Evolutionary conservation across 495 filamentous ascomycete species (phyloP), one percentile per base, ranked within the genome.

Genomic region (Letharia lupina): DNA sequence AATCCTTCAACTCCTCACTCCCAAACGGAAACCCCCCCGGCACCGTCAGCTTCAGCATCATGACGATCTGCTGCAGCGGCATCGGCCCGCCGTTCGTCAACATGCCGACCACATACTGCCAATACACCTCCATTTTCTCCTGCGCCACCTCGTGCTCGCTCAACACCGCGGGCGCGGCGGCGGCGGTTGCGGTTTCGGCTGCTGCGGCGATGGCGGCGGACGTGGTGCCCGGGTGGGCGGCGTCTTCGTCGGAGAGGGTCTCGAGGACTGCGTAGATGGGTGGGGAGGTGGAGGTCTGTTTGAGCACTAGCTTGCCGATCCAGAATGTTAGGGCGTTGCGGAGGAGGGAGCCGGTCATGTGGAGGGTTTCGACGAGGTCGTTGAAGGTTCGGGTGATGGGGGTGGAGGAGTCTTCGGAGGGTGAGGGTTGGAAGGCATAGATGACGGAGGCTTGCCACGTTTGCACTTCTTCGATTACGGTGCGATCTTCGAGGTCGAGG

Each of bases 41-140:
- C 40, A 98, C 87, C 39, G 91, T 81, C 81, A 98, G 89, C 74
- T 88, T 89, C 80, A 98, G 79, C 90, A 98, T 96, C 88, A 93
- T 93, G 7, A 86, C 81, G 66, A 98, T 93, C 76, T 90, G 85
- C 71, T 83, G 82, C 67, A 91, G 72, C 58, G 88, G 84, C 89
- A 96, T 95, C 40, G 86, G 77, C 9, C 89, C 90, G 65, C 88
- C 83, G 74, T 98, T 97, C 66, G 90, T 98, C 77, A 99, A 77
- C 93, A 99, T 97, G 57, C 89, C 91, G 61, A 90, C 79, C 66
- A 99, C 90, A 73, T 94, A 97, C 73, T 90, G 86, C 86, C 87
- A 89, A 77, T 96, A 95, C 47, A 96, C 81, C 62, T 84, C 83
- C 77, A 88, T 88, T 72, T 92, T 93, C 78, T 95, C 90, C 73